Conservation (phyloP, 23 red algal species). For the Gracilaria vermiculophylla region DNA sequence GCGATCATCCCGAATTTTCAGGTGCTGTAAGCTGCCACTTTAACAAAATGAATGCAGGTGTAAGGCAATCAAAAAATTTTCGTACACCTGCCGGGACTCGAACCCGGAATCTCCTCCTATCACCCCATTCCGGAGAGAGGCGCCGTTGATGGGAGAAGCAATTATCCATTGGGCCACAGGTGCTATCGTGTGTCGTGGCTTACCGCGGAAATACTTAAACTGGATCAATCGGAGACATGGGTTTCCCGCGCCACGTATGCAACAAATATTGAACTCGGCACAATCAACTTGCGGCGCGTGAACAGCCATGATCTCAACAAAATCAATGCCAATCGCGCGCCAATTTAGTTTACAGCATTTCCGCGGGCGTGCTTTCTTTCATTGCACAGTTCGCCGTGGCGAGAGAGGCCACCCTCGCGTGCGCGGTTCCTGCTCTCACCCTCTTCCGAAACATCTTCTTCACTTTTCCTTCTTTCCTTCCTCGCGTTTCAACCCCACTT, state of each 20-base stretch:
- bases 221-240: too few relatives aligned
- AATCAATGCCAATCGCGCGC: background rate
- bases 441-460: background rate
- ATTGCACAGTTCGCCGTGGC: background rate
- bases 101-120: constrained; percentile 59
- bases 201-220: background rate
- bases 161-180: constrained; percentile 56
- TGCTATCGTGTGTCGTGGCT: background rate
- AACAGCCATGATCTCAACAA: background rate
- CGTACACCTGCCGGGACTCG: constrained; percentile 51
- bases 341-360: background rate
- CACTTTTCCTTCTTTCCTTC: background rate
- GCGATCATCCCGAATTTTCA: too few relatives aligned
- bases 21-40: too few relatives aligned
- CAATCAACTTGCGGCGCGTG: background rate
- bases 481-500: too few relatives aligned
- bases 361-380: background rate
- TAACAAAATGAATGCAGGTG: too few relatives aligned
- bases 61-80: background rate
- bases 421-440: background rate
- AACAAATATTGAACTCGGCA: background rate
- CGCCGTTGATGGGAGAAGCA: constrained; percentile 45
- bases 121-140: constrained; percentile 41
- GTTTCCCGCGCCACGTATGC: background rate
- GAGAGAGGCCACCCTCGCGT: background rate